Base-by-base conservation (phyloP, 1,284 basidiomycete species). In the Neotropicomus parvogracilis region DNA sequence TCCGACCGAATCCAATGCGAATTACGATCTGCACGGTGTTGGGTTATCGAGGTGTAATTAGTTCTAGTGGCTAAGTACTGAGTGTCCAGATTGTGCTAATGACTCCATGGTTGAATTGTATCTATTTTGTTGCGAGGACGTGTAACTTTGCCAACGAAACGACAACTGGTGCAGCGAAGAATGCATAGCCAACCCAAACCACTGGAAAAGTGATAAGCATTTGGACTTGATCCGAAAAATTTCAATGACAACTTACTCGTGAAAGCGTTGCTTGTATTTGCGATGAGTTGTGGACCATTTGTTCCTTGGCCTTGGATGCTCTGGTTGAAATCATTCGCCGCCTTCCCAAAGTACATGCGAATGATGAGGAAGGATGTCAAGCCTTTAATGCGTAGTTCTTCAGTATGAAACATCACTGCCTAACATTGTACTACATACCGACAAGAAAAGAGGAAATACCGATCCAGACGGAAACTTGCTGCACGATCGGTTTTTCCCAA, bases 261-360 rank as follows among this genome's bases (percentile, higher is more conserved):
- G 57, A 89, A 90, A 9, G 79, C 87, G 58, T 88, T 89, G 54
- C 83, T 77, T 21, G 74, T 72, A n/a, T 69, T 64, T 29, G 88
- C 87, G 44, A 81, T 69, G 35, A 90, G 69, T 40, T 79, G 67
- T 2, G 85, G 81, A 2, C 75, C 80, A 40, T 72, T 66, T 5
- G 62, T 54, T 21, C 80, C 82, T 50, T 75, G 73, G 19, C 73
- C 63, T 26, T 68, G 55, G 50, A 90, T 80, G 41, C 71, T 78
- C 37, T 68, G 64, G 63, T 90, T 89, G 68, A 90, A 89, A 59
- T 89, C 86, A 48, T 83, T 76, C 2, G 83, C 79, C 2, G 85
- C 79, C 65, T 88, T 88, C 21, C 81, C 87, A 53, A 87, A 86
- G 80, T 85, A 89, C 77, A 90, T 86, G 54, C 85, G 80, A 48